Evolutionary conservation across 495 filamentous ascomycete genomes (phyloP).

Genomic region (Evernia prunastri): DNA sequence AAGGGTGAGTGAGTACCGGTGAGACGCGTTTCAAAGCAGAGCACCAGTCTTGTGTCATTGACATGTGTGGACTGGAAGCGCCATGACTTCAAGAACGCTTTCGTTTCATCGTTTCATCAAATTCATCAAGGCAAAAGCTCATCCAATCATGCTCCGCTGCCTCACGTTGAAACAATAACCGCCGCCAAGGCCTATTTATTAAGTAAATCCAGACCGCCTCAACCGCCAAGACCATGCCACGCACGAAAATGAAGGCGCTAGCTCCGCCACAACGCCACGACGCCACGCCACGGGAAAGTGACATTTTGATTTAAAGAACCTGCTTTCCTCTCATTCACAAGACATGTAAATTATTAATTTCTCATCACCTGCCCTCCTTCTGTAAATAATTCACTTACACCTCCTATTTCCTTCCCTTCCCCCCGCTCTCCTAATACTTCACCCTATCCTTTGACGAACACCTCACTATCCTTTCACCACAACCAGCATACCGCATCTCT

Average conservation of each 20-base stretch:
- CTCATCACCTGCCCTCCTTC: too few species aligned
- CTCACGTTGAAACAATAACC: neutral
- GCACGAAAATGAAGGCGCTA: neutral
- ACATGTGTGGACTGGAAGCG: neutral
- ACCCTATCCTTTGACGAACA: too few species aligned
- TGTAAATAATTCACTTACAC: neutral
- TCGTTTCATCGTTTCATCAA: neutral
- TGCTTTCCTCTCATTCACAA: neutral
- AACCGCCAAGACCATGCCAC: neutral
- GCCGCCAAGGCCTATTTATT: neutral
- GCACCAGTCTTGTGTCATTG: neutral
- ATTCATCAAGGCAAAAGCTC: too few species aligned
- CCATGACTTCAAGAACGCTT: neutral
- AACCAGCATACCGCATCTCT: too few species aligned
- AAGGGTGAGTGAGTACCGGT: too few species aligned
- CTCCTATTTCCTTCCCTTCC: neutral
- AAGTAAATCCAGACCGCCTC: neutral
- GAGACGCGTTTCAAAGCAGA: neutral
- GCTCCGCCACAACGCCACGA: neutral
- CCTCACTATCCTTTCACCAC: too few species aligned
- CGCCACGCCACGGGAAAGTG: neutral
- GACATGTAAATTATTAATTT: too few species aligned
- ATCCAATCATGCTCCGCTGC: neutral
- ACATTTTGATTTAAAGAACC: neutral
- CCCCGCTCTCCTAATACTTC: too few species aligned